These are phyloP conservation scores for Sporisorium iseilematis-ciliati DNA, from an alignment of 1,284 basidiomycete genomes.

Conservation along the genomic window DNA sequence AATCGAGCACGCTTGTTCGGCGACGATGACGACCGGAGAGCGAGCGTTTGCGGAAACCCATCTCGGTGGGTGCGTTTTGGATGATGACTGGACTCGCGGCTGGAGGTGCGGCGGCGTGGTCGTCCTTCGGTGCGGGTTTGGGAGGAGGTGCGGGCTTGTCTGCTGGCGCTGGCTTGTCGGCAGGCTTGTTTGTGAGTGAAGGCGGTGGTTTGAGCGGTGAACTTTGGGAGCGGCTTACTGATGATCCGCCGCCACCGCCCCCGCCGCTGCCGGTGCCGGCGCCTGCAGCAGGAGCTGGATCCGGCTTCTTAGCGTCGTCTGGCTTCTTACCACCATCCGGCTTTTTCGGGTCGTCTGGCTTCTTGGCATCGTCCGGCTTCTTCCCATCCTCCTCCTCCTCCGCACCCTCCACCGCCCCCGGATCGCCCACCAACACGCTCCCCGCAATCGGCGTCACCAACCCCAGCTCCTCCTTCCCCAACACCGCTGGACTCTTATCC, in stretches of 20 bases:
- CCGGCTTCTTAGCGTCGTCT: no score
- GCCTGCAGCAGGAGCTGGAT: no score
- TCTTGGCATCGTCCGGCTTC: no score
- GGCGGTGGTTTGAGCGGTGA: neutral
- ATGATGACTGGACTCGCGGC: neutral
- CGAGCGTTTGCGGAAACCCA: conserved; percentile 36
- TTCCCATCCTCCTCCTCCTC: neutral
- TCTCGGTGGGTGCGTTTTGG: conserved; percentile 24
- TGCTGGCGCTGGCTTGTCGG: neutral
- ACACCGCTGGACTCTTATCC: neutral
- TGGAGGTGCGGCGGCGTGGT: neutral
- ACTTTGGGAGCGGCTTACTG: no score
- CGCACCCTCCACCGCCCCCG: neutral
- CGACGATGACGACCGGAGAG: neutral
- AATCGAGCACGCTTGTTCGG: neutral
- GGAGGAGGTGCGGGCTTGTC: neutral
- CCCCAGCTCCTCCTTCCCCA: no score
- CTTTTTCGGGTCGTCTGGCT: no score
- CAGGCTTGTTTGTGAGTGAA: neutral
- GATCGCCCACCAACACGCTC: no score
- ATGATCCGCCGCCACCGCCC: no score
- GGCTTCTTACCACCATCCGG: no score
- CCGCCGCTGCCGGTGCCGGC: no score
- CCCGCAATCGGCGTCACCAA: no score
- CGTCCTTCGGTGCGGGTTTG: neutral